Conservation (phyloP, 164 flowering plant genomes). For the Stephania cephalantha region DNA sequence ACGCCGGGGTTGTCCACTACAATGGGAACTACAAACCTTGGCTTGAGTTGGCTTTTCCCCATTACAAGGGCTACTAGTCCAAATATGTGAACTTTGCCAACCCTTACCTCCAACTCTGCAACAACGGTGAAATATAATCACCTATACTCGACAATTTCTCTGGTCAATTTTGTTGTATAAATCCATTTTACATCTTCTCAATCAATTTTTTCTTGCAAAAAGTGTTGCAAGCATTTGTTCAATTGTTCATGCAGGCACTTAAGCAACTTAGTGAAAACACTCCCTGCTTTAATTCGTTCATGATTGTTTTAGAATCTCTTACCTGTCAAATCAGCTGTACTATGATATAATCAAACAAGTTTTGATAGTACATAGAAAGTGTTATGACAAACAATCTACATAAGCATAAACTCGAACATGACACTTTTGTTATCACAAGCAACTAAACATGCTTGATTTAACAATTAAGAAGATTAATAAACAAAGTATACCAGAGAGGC, state of each 20-base stretch:
- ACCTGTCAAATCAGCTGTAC: no score
- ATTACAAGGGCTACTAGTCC: constrained; percentile 86
- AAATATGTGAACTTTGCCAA: constrained; percentile 66
- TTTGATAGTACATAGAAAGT: no score
- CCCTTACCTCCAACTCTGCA: constrained; percentile 65
- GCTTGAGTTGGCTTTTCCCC: constrained; percentile 78
- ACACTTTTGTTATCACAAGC: no score
- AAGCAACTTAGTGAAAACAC: neutral
- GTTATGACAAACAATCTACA: no score
- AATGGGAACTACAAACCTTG: constrained; percentile 97
- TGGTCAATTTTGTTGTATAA: neutral
- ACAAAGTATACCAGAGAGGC: no score
- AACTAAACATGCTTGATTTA: no score
- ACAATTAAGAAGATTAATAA: no score
- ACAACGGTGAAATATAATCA: constrained; percentile 19
- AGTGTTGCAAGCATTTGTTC: neutral
- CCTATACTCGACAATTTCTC: neutral
- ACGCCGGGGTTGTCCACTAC: constrained; percentile 89
- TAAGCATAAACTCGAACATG: no score
- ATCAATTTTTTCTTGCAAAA: neutral
- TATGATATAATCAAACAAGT: no score
- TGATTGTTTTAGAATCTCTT: no score
- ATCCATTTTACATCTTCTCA: neutral
- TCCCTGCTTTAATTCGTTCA: neutral
- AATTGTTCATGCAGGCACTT: neutral